Base-by-base conservation (phyloP, 495 filamentous ascomycete genomes). In the Pyrenopolyporus hunteri region DNA sequence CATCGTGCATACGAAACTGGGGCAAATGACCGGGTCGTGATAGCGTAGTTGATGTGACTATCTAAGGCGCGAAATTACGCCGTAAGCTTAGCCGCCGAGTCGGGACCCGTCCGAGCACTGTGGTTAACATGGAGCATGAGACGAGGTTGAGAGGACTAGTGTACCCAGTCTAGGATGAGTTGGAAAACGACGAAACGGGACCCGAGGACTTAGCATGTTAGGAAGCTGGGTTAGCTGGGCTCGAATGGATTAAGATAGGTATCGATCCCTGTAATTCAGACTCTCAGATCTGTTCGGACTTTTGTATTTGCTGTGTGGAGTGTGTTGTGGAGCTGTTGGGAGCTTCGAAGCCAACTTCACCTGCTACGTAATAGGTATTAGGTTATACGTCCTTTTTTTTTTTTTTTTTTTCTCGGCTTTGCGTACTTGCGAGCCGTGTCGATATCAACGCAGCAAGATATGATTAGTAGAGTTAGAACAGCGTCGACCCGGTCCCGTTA, bases 51-150 rank as follows among this genome's bases (percentile, higher is more conserved):
- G 44, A 60, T 37, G 56, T 50, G 55, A 56, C 51, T 35, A 29
- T 44, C 11, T 51, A 52, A 46, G 51, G 42, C 33, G 53, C 35
- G 50, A 56, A 65, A 65, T 60, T 60, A 65, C 62, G 51, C 57
- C 50, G 63, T 66, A 60, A 66, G 63, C 63, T 61, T 66, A 47
- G 63, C 63, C 52, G 51, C 51, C 43, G n/a, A 40, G 57, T 59
- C 52, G 63, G 57, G 63, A 57, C 53, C 31, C 57, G 57, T 31
- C 49, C 56, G 56, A 51, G 20, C 44, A 45, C 14, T 40, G 52
- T 45, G 63, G 62, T 56, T 13, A 45, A 51, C 46, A 59, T 35
- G 50, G 31, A 55, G 31, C 17, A 45, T 37, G 25, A 57, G 45
- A 59, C 31, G 31, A 55, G 57, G 46, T 52, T n/a, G 37, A 59